phyloP scores from a whole-genome alignment of 768 basidiomycete genomes.

The Amanita pseudoporphyria region DNA sequence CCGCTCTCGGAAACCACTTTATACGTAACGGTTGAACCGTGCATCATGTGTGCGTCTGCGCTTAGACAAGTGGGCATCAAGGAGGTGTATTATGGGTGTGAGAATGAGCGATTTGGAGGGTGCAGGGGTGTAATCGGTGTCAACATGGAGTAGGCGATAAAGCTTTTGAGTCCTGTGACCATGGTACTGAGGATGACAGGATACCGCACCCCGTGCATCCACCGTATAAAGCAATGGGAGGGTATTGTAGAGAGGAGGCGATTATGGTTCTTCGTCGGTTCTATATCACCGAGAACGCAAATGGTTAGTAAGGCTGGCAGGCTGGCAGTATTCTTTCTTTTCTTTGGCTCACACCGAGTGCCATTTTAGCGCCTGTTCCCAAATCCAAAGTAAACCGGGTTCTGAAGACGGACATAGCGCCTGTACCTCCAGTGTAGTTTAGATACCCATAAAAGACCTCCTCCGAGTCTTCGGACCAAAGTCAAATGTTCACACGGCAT shows the following conservation, averaged over 20 bases:
- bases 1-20: constrained; percentile 75
- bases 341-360: neutral
- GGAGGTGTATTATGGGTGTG: constrained; percentile 87
- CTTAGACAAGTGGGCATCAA: constrained; percentile 89
- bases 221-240: constrained; percentile 64
- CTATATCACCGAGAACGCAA: constrained; percentile 88
- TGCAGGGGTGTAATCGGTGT: constrained; percentile 92
- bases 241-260: constrained; percentile 72
- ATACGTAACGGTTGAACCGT: constrained; percentile 98
- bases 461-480: too few species aligned
- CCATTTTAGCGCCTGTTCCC: constrained; percentile 76
- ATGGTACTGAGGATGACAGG: constrained; percentile 26
- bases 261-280: constrained; percentile 82
- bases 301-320: constrained; percentile 41
- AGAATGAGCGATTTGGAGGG: constrained; percentile 94
- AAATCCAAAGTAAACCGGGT: constrained; percentile 78
- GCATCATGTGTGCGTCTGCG: constrained; percentile 98
- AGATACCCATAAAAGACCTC: too few species aligned
- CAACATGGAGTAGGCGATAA: constrained; percentile 49
- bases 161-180: constrained; percentile 2
- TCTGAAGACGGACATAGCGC: constrained; percentile 47
- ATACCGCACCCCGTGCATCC: constrained; percentile 66
- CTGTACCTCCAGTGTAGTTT: too few species aligned
- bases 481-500: too few species aligned
- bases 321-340: neutral